Evolutionary conservation across 768 basidiomycete species (phyloP).

Genomic region (Coprinopsis strossmayeri): DNA sequence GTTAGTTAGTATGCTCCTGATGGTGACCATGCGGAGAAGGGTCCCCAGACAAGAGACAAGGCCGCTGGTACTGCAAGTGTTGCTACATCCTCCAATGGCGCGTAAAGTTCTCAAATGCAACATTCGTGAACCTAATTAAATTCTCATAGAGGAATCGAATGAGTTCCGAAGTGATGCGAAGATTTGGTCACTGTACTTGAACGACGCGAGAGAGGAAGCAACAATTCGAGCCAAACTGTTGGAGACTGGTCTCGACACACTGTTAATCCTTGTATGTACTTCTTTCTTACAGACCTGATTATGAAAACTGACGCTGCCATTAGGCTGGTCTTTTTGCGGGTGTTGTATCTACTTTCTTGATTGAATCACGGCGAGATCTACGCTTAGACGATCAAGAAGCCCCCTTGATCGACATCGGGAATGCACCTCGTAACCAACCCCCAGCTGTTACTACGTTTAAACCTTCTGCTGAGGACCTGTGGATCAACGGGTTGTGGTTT

Average conservation of each 20-base stretch:
- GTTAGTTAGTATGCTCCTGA: too few species aligned
- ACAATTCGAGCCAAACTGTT: conserved; percentile 6
- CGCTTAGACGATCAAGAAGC: conserved; percentile 15
- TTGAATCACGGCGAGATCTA: conserved; percentile 16
- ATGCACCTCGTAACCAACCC: neutral
- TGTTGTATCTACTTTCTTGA: conserved; percentile 17
- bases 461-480: conserved; percentile 12
- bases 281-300: too few species aligned
- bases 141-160: neutral
- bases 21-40: too few species aligned
- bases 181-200: conserved; percentile 7
- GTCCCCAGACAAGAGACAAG: too few species aligned
- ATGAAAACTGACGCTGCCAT: neutral
- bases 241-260: conserved; percentile 9
- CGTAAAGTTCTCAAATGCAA: too few species aligned
- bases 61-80: too few species aligned
- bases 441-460: neutral
- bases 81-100: too few species aligned
- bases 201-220: conserved; percentile 6
- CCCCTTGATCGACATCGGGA: conserved; percentile 11
- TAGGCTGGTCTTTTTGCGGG: conserved; percentile 20
- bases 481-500: conserved; percentile 21
- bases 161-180: conserved; percentile 7
- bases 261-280: conserved; percentile 8
- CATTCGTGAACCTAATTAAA: too few species aligned